Evolutionary conservation across 306 rosid genomes (phyloP).

Genomic region (Rosa lucieae): DNA sequence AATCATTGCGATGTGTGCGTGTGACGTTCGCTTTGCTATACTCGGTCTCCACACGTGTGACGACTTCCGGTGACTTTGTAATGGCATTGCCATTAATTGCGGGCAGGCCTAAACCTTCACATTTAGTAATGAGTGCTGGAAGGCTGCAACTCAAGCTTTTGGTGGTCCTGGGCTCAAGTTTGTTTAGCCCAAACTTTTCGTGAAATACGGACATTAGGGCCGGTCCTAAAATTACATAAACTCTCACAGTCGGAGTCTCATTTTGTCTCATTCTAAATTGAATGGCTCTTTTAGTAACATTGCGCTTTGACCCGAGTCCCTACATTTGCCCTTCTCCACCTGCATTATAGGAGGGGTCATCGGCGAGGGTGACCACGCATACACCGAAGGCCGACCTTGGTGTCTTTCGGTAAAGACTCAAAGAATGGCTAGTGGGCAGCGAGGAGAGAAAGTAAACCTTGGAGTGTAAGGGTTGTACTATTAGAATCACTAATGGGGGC

Average conservation of each 20-base stretch:
- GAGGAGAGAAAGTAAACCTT: background rate
- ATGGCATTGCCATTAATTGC: background rate
- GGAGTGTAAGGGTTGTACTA: background rate
- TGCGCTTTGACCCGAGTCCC: background rate
- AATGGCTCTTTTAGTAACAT: background rate
- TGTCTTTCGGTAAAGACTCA: background rate
- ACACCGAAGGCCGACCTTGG: background rate
- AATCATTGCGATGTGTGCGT: background rate
- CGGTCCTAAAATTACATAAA: no score
- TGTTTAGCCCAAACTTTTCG: background rate
- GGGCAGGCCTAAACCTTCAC: background rate
- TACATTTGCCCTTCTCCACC: no score
- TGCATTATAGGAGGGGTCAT: background rate
- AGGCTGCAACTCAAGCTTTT: background rate
- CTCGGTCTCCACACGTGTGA: conserved; percentile 7
- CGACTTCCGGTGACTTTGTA: background rate
- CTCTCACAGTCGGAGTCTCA: background rate
- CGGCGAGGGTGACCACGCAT: background rate
- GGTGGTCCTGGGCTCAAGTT: background rate
- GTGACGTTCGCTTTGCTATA: background rate
- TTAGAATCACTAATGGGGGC: background rate
- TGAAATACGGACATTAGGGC: no score
- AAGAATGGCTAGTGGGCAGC: background rate
- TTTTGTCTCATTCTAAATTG: background rate
- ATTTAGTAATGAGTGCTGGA: background rate